These are phyloP conservation scores for Trichoderma sp. DNA, from an alignment of 2,329 filamentous ascomycete genomes.

Conservation along the genomic window DNA sequence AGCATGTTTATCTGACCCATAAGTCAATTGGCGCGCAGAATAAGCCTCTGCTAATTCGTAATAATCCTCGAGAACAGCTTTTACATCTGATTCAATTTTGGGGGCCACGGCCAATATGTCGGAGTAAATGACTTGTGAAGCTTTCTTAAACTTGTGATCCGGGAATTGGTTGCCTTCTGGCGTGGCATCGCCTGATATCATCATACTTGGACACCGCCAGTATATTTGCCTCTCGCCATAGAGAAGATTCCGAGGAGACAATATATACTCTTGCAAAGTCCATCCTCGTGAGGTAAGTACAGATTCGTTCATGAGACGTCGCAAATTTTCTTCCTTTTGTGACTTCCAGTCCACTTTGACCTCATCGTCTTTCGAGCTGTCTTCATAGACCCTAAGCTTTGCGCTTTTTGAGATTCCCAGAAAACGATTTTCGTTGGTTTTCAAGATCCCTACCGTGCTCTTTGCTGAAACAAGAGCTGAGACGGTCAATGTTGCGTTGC, in stretches of 20 bases:
- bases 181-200: conserved; percentile 1
- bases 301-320: neutral
- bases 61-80: neutral
- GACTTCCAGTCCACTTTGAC: neutral
- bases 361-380: neutral
- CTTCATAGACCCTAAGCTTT: neutral
- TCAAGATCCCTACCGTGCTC: conserved; percentile 8
- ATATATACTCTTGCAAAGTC: conserved; percentile 9
- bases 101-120: neutral
- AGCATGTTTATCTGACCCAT: conserved; percentile 2
- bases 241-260: conserved; percentile 16
- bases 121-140: neutral
- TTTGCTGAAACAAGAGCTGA: conserved; percentile 16
- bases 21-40: neutral
- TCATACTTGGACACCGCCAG: neutral
- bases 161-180: neutral
- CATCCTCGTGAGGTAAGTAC: neutral
- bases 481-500: conserved; percentile 23
- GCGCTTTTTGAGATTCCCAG: neutral
- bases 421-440: neutral
- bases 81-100: neutral
- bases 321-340: neutral
- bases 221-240: conserved; percentile 13
- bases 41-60: neutral
- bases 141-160: neutral